Percentiles rank a stretch among this genome's conserved stretches.
phyloP scores from a whole-genome alignment of 2,329 filamentous ascomycete species.

The Ciborinia camelliae region DNA sequence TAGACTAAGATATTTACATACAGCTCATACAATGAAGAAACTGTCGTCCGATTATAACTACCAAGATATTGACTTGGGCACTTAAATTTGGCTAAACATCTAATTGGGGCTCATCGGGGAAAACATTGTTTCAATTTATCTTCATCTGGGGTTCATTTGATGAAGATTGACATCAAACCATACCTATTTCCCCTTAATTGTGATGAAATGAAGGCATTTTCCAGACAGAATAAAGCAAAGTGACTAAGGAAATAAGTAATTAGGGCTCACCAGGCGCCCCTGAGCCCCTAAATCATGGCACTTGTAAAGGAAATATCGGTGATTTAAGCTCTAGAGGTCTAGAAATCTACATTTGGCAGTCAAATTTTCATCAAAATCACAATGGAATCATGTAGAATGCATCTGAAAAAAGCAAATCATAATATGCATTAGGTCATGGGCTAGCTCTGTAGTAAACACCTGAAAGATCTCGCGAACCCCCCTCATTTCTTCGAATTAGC shows the following conservation, averaged over 20 bases:
- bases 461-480: not conserved
- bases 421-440: not conserved
- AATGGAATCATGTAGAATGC: not conserved
- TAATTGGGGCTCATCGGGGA: not conserved
- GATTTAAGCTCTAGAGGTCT: not conserved
- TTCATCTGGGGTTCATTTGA: not conserved
- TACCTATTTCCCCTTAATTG: not conserved
- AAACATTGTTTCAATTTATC: not conserved
- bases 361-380: no score
- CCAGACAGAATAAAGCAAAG: not conserved
- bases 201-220: not conserved
- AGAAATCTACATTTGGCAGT: not conserved
- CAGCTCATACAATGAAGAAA: not conserved
- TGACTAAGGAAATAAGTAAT: not conserved
- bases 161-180: not conserved
- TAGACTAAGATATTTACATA: not conserved
- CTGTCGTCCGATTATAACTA: not conserved
- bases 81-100: not conserved
- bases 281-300: not conserved
- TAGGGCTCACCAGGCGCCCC: not conserved
- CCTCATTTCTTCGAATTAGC: no score
- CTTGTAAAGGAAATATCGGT: not conserved
- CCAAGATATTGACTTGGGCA: no score
- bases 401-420: not conserved
- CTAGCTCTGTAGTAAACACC: not conserved